Evolutionary conservation across 2,329 filamentous ascomycete species (phyloP), one percentile per base, ranked within the genome.

Genomic region (Leptographium lundbergii): DNA sequence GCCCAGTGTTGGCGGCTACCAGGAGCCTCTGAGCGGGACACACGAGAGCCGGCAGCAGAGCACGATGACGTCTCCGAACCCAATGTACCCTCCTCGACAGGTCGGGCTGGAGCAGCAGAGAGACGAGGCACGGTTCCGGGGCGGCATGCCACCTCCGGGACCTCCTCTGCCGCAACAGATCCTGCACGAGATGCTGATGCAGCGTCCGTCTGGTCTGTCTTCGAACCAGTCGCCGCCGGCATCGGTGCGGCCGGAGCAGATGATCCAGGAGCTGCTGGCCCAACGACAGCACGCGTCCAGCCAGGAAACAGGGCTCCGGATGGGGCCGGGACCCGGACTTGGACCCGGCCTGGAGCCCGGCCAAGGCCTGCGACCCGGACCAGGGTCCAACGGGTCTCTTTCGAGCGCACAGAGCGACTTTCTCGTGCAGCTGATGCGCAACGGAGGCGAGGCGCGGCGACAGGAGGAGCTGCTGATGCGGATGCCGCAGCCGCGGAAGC

Each of bases 381-480:
- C 25, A n/a, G 50, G 48, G 6, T 25, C 50, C 0, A 55, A 45
- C 27, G 51, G 56, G 24, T 42, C 54, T 4, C 13, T 48, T 54
- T 78, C 75, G 68, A 85, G 80, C 68, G 82, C 78, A 65, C 88
- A 92, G 65, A 82, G 87, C n/a, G 88, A 95, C 63, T 91, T 94
- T 69, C 75, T 96, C 55, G 88, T 95, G 72, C 88, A 85, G 62
- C 78, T 96, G 34, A 94, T 96, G 88, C 82, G 79, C 60, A 73
- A 73, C 45, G 74, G 71, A 4, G 74, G 78, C 0, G 79, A 83
- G 32, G 69, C 73, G 17, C 77, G 77, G 47, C 72, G 76, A 61
- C 73, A 74, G 39, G 81, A 84, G 57, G 80, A 81, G 59, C 67
- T 77, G 54, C 68, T 81, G 57, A 75, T 81, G 69, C 75, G 79